These are phyloP conservation scores for Ganoderma resinaceum DNA, from an alignment of 1,284 basidiomycete genomes.

Conservation along the genomic window DNA sequence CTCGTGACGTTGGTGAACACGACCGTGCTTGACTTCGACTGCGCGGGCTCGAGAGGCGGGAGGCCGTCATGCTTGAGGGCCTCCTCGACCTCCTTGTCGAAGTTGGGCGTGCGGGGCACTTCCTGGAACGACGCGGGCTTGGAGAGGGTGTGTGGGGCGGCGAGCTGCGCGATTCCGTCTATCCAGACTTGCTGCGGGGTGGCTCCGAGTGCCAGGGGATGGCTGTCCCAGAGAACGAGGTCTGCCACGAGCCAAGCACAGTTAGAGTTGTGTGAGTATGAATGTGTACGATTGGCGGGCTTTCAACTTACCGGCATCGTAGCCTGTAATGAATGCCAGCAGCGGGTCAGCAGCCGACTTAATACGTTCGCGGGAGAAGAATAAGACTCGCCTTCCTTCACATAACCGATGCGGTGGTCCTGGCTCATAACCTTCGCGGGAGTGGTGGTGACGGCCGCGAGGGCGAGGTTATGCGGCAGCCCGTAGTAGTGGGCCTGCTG, in stretches of 20 bases:
- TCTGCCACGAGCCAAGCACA: slow-evolving; percentile 42
- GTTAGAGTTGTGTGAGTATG: background rate
- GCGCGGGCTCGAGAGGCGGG: slow-evolving; percentile 59
- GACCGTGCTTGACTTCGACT: slow-evolving; percentile 46
- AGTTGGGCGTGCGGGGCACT: slow-evolving; percentile 63
- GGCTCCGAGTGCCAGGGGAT: slow-evolving; percentile 78
- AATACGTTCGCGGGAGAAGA: background rate
- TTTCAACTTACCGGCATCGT: slow-evolving; percentile 50
- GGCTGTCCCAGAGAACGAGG: slow-evolving; percentile 74
- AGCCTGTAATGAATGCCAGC: slow-evolving; percentile 43
- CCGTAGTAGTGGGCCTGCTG: slow-evolving; percentile 88
- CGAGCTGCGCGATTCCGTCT: slow-evolving; percentile 71
- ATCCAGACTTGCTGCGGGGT: slow-evolving; percentile 80
- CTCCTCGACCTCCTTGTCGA: slow-evolving; percentile 58
- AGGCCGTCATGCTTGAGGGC: slow-evolving; percentile 71
- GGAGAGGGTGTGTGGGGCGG: slow-evolving; percentile 46
- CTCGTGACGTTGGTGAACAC: slow-evolving; percentile 67
- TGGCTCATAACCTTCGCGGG: slow-evolving; percentile 82
- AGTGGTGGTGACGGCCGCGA: slow-evolving; percentile 80
- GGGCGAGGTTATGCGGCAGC: slow-evolving; percentile 61
- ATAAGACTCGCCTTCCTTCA: slow-evolving; percentile 58
- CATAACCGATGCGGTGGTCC: slow-evolving; percentile 82
- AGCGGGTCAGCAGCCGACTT: background rate
- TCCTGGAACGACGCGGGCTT: slow-evolving; percentile 59
- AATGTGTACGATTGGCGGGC: background rate